Base-by-base conservation (phyloP, 2,329 filamentous ascomycete genomes). In the Stachybotrys elegans region DNA sequence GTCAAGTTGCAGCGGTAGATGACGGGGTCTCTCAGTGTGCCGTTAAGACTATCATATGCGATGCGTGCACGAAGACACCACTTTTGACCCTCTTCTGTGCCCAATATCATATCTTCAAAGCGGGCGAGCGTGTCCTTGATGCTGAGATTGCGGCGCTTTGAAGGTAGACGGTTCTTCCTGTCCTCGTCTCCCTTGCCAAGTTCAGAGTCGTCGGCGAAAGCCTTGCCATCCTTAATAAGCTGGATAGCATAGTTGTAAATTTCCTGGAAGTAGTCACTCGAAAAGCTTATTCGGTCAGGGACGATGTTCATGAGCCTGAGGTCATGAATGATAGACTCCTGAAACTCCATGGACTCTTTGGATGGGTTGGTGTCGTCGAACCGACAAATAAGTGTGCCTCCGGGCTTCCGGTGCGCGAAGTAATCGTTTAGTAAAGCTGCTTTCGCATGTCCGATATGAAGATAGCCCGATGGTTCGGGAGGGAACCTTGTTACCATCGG, bases 341-440 rank as follows among this genome's bases (percentile, higher is more conserved):
- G 82, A 64, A 83, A 96, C 68, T 95, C 90, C 62, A 88, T 80
- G 69, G 92, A 94, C 73, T 95, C 90, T 61, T 95, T 95, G 43
- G 83, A 81, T 3, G 90, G 90, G 65, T 96, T 96, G 42, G 91
- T 95, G 60, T 96, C 91, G 60, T 96, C 91, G 57, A 95, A 91
- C 43, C 91, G 84, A 37, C 94, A 77, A 45, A 92, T 81, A 50
- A 96, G 72, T 52, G 83, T 91, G 54, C 90, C 91, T 43, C 88
- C 81, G 71, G 92, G 92, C 54, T 86, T 84, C 64, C 88, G 83
- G 62, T 94, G 88, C n/a, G 88, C 89, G 55, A 95, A 95, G 73
- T 91, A 95, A 65, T 95, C 88, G 68, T 90, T 93, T 40, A 95
- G 77, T 44, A 92, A 72, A 4, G 87, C 88, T 17, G 88, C 88